phyloP scores from a whole-genome alignment of 257 asterid genomes.

The Schizonepeta tenuifolia region DNA sequence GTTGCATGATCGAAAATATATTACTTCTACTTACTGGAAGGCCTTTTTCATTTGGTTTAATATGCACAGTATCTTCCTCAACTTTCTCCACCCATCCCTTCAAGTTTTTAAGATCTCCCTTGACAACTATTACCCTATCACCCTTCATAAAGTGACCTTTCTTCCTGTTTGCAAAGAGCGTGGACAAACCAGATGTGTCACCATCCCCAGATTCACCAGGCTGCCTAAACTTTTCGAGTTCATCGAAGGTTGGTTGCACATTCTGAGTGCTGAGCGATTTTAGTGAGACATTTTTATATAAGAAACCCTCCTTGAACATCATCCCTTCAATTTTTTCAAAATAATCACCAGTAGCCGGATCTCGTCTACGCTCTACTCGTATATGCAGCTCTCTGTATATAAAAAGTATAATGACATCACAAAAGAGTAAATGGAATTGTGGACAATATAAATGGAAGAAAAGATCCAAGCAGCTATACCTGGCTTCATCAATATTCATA shows the following conservation, averaged over 20 bases:
- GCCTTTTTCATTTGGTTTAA: conserved; percentile 79
- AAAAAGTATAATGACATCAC: conserved; percentile 19
- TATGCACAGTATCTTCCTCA: conserved; percentile 94
- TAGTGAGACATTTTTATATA: conserved; percentile 80
- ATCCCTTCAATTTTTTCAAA: conserved; percentile 85
- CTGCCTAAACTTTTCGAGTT: conserved; percentile 92
- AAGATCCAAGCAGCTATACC: conserved; percentile 48
- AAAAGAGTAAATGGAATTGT: not conserved
- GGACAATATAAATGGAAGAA: not conserved
- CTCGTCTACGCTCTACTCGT: conserved; percentile 83
- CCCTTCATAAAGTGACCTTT: conserved; percentile 98
- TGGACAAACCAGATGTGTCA: conserved; percentile 78
- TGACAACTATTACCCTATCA: conserved; percentile 85
- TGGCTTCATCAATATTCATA: conserved; percentile 90
- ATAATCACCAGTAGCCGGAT: conserved; percentile 81
- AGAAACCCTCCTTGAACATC: conserved; percentile 96
- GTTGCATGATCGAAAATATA: conserved; percentile 4
- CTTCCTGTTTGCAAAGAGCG: conserved; percentile 83
- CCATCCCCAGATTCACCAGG: conserved; percentile 83
- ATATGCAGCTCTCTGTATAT: conserved; percentile 77
- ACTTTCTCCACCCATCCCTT: conserved; percentile 95
- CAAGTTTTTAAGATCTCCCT: conserved; percentile 90
- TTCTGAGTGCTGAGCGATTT: conserved; percentile 83
- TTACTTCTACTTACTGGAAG: conserved; percentile 58
- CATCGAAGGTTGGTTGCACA: conserved; percentile 92